Evolutionary conservation across 2,329 filamentous ascomycete species (phyloP), one percentile per base, ranked within the genome.

Genomic region (Penicillium glabrum): DNA sequence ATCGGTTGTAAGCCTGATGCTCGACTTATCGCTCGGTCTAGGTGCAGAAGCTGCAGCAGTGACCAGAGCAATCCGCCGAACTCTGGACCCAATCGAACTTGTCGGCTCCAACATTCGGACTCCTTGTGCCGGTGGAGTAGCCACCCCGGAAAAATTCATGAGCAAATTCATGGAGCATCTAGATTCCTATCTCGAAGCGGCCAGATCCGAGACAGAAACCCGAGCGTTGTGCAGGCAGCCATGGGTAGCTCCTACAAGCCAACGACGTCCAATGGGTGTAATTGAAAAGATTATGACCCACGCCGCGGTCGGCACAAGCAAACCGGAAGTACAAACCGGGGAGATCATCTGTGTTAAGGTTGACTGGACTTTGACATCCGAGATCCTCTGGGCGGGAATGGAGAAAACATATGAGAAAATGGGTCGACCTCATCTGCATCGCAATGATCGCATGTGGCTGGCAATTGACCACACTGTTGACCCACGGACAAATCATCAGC

Each of bases 361-460:
- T 2, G 77, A 80, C 59, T 80, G 77, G 77, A 70, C 78, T 51
- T 70, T 79, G 56, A 73, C 77, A 6, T 74, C 70, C 14, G 77
- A 80, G 53, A 59, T 73, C 1, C 71, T 69, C 5, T 80, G 55
- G 50, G 55, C 61, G 6, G 64, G 73, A 27, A 80, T 81, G 78
- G 71, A 75, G 41, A 67, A 62, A 43, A 75, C 72, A 6, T 79
- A 80, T 57, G 64, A 78, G 10, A 52, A 64, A 3, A 62, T 81
- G 13, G 76, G 76, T 3, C 62, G 66, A 24, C 77, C 77, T 1
- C 71, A 75, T 3, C 75, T 79, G 21, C 80, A 75, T 61, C 76
- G 79, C n/a, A 82, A 81, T 51, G 79, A 81, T 57, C 67, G 79
- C 0, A 75, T 82, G 55, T 82, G 79, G 80, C 71, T 82, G 13